Evolutionary conservation across 345 rosid genomes (phyloP), one percentile per base, ranked within the genome.

Genomic region (Crucihimalaya himalaica): DNA sequence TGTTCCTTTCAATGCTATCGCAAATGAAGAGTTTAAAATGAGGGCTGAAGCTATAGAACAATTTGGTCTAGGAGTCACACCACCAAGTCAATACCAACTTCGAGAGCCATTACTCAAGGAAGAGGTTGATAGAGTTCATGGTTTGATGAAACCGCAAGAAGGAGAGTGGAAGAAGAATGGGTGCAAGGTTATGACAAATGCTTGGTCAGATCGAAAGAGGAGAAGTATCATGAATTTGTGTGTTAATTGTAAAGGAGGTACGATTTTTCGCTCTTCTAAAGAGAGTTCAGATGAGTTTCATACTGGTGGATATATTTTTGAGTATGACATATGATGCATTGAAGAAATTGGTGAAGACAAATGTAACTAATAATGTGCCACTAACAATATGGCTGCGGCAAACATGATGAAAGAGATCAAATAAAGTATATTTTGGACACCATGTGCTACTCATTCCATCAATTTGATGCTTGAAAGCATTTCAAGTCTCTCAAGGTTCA

Each of bases 221-320:
- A n/a, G n/a, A n/a, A n/a, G n/a, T n/a, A n/a, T n/a, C n/a, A n/a
- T 27, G 8, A 67, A 52, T 12, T 65, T 65, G 56, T 47, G 57
- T 5, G 16, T 64, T 6, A 64, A 29, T 6, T n/a, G 6, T 5
- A 46, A 23, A 66, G 21, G 32, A 50, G 70, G 47, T 6, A 66
- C 47, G 1, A 48, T 51, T 8, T 66, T 66, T 15, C 23, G 0
- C 3, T 66, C 46, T 48, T 66, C 58, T 66, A 66, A 48, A 10
- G 53, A 63, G 3, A 27, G 53, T 28, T 63, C 39, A 1, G 6
- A 43, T 23, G 52, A 43, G 3, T 9, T 39, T 16, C 54, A 63
- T 63, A 63, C 54, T 10, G 11, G 27, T 45, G n/a, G 6, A 8
- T 63, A 19, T 0, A 2, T 27, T 27, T 27, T 27, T 27, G 29